Conservation (phyloP, 495 filamentous ascomycete species). For the Aspergillus haitiensis region DNA sequence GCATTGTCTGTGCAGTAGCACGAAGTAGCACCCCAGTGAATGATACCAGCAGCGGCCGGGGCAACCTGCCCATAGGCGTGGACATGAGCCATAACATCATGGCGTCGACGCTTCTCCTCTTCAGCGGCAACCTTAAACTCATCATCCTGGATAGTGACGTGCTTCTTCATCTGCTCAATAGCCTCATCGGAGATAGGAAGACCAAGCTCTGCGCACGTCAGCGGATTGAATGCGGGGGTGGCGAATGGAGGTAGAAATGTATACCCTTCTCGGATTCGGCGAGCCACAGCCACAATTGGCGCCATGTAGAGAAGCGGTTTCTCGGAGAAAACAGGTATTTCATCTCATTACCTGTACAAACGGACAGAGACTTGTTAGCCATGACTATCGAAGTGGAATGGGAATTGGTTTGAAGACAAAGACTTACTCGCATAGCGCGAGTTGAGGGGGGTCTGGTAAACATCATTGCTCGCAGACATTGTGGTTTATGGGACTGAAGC, state of each 20-base stretch:
- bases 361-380: conserved; percentile 26
- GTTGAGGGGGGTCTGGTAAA: conserved; percentile 71
- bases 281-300: conserved; percentile 78
- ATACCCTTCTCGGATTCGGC: conserved; percentile 77
- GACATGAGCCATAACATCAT: conserved; percentile 74
- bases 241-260: conserved; percentile 6
- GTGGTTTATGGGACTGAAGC: conserved; percentile 29
- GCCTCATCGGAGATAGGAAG: conserved; percentile 67
- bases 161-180: conserved; percentile 69
- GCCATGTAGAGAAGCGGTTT: conserved; percentile 72
- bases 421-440: conserved; percentile 69
- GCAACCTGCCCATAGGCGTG: conserved; percentile 71
- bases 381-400: background rate
- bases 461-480: conserved; percentile 64
- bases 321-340: conserved; percentile 67
- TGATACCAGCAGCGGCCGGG: conserved; percentile 82
- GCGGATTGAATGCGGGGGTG: conserved; percentile 22
- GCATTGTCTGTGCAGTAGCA: conserved; percentile 82
- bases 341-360: conserved; percentile 47
- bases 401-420: conserved; percentile 1
- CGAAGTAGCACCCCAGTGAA: conserved; percentile 73
- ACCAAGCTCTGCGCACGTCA: conserved; percentile 45
- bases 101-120: conserved; percentile 76
- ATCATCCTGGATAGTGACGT: conserved; percentile 71
- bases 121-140: conserved; percentile 74